A percentile compares a stretch with the other conserved stretches of the same genome.
These are phyloP conservation scores for Calonectria multiphialidica DNA, from an alignment of 2,329 filamentous ascomycete species.

Conservation along the genomic window DNA sequence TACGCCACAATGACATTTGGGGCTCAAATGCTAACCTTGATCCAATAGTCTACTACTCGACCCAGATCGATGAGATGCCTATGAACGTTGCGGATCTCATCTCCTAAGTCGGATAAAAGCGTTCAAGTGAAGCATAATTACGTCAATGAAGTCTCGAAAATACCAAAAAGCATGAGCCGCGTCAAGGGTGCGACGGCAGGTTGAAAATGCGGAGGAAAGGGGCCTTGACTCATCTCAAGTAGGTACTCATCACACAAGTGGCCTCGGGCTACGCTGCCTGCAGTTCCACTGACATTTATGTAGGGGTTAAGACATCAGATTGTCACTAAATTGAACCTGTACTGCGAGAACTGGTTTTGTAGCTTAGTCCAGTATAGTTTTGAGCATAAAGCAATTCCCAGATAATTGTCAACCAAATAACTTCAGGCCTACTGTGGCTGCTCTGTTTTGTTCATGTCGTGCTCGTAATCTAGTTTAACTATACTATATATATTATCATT, in stretches of 20 bases:
- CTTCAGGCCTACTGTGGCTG: not conserved
- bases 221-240: constrained; percentile 40
- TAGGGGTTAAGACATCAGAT: constrained; percentile 8
- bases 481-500: not conserved
- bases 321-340: not conserved
- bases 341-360: not conserved
- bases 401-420: not conserved
- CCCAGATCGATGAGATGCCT: constrained; percentile 98
- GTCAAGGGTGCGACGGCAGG: constrained; percentile 31
- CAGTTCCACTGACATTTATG: not conserved
- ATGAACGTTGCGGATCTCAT: constrained; percentile 86
- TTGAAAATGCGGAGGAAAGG: constrained; percentile 46
- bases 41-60: constrained; percentile 86
- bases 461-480: not conserved
- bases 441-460: not conserved
- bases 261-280: not conserved
- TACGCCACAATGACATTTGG: not conserved
- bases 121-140: not conserved
- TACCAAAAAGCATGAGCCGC: constrained; percentile 15
- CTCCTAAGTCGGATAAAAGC: constrained; percentile 49
- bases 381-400: constrained; percentile 11
- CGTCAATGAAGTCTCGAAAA: not conserved
- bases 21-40: constrained; percentile 47
- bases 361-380: not conserved
- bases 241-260: constrained; percentile 12